Percentiles rank a stretch among this genome's conserved stretches.
Evolutionary conservation across 2,329 filamentous ascomycete species (phyloP).

Genomic region (Penicillium sp.): DNA sequence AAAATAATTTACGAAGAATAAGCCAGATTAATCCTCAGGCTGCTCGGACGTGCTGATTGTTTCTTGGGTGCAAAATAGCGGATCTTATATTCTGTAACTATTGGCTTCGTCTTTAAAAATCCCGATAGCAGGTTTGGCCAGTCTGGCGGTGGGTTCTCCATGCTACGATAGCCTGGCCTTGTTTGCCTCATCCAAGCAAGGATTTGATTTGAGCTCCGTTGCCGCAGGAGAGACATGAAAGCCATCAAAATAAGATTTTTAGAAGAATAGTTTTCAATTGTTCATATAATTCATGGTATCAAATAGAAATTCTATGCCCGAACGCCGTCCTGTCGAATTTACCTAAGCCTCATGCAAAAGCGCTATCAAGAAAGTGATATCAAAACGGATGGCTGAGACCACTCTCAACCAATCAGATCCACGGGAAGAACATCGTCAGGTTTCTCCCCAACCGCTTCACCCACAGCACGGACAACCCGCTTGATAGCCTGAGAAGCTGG

Average conservation of each 20-base stretch:
- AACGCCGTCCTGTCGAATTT: conserved; percentile 25
- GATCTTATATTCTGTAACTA: neutral
- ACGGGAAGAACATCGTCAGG: conserved; percentile 54
- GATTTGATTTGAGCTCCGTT: no score
- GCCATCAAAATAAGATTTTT: neutral
- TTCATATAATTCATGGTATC: conserved; percentile 24
- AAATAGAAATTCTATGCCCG: conserved; percentile 24
- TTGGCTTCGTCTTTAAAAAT: neutral
- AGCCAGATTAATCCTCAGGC: neutral
- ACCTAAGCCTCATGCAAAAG: conserved; percentile 15
- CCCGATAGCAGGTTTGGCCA: no score
- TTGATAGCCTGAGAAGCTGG: conserved; percentile 83
- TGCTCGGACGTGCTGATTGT: neutral
- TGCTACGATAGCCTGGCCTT: neutral
- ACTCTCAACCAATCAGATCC: conserved; percentile 31
- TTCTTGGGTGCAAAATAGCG: neutral
- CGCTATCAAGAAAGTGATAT: conserved; percentile 23
- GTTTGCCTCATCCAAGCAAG: neutral
- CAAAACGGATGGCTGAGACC: conserved; percentile 10
- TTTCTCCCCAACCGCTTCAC: conserved; percentile 66
- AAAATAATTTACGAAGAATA: neutral
- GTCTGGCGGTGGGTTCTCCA: no score
- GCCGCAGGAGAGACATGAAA: no score
- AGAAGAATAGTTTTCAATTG: conserved; percentile 2
- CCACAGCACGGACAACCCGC: conserved; percentile 75